These are phyloP conservation scores for Plasmodium gonderi DNA, from an alignment of 169 alveolate genomes.

Conservation along the genomic window DNA sequence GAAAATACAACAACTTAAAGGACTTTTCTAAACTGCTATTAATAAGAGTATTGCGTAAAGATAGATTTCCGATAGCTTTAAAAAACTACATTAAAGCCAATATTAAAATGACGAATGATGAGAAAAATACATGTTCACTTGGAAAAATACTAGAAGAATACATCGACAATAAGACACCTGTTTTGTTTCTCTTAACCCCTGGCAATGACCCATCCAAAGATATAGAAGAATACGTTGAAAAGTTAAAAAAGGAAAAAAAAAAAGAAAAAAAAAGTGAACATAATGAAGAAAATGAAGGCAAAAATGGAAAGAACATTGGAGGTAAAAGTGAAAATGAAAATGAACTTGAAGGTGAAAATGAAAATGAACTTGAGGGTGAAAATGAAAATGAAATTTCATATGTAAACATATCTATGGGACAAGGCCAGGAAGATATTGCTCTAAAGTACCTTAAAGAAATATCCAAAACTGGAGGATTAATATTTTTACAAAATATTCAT, in stretches of 20 bases:
- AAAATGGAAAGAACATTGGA: conserved; percentile 64
- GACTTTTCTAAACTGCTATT: conserved; percentile 94
- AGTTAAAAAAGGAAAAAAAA: neutral
- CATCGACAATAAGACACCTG: conserved; percentile 91
- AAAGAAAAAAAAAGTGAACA: conserved; percentile 52
- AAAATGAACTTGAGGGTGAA: conserved; percentile 18
- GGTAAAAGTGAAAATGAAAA: neutral
- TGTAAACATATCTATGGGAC: conserved; percentile 97
- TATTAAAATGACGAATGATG: conserved; percentile 92
- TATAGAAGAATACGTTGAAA: conserved; percentile 85
- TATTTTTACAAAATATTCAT: conserved; percentile 94
- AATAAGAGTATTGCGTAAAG: conserved; percentile 95
- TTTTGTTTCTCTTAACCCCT: conserved; percentile 95
- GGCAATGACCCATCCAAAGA: conserved; percentile 95
- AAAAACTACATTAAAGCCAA: conserved; percentile 91
- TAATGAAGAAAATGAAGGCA: conserved; percentile 51
- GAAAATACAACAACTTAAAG: conserved; percentile 90
- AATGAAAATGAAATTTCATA: conserved; percentile 91
- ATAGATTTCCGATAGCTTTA: conserved; percentile 94
- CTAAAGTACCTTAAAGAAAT: conserved; percentile 92
- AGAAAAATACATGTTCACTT: conserved; percentile 92
- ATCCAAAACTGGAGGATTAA: conserved; percentile 95
- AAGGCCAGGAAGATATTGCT: conserved; percentile 97
- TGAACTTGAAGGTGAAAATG: conserved; percentile 54
- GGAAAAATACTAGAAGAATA: conserved; percentile 93